A percentile compares a stretch with the other conserved stretches of the same genome.
Conservation (phyloP, 1,139 yeast species). For the Hansenula lynferdii region DNA sequence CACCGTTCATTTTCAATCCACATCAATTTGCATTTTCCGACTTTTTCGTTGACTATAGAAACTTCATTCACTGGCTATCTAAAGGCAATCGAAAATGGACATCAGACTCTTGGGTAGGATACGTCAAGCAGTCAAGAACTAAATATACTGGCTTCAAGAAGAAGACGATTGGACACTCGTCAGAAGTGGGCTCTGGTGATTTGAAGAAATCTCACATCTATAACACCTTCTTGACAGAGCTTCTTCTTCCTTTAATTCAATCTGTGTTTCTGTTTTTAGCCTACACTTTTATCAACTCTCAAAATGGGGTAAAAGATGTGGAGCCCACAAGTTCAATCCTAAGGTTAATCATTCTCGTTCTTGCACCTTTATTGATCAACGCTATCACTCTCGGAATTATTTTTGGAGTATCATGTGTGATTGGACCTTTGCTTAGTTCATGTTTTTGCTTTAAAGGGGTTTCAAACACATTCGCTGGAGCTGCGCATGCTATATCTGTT, state of each 20-base stretch:
- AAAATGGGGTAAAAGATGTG: conserved; percentile 51
- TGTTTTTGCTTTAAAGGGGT: conserved; percentile 34
- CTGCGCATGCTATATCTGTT: conserved; percentile 50
- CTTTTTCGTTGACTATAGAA: conserved; percentile 69
- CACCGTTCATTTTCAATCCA: conserved; percentile 83
- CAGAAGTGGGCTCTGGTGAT: conserved; percentile 27
- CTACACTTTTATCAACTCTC: conserved; percentile 65
- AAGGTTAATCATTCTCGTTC: conserved; percentile 44
- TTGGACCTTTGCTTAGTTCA: conserved; percentile 39
- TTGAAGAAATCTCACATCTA: conserved; percentile 38
- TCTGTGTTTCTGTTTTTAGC: conserved; percentile 47
- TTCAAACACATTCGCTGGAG: conserved; percentile 37
- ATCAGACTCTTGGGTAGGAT: conserved; percentile 57
- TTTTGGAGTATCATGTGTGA: conserved; percentile 42
- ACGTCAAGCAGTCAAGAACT: conserved; percentile 47
- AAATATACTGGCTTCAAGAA: conserved; percentile 64
- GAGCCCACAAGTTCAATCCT: conserved; percentile 48
- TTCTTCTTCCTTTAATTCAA: conserved; percentile 43
- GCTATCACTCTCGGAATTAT: conserved; percentile 34
- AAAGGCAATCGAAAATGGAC: conserved; percentile 54
- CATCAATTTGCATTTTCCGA: conserved; percentile 72
- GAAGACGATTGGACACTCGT: conserved; percentile 29
- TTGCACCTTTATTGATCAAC: conserved; percentile 52
- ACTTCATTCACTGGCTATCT: conserved; percentile 61
- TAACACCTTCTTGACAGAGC: conserved; percentile 49